Conservation (phyloP, 2,329 filamentous ascomycete genomes). For the Chrysosporium keratinophilum region DNA sequence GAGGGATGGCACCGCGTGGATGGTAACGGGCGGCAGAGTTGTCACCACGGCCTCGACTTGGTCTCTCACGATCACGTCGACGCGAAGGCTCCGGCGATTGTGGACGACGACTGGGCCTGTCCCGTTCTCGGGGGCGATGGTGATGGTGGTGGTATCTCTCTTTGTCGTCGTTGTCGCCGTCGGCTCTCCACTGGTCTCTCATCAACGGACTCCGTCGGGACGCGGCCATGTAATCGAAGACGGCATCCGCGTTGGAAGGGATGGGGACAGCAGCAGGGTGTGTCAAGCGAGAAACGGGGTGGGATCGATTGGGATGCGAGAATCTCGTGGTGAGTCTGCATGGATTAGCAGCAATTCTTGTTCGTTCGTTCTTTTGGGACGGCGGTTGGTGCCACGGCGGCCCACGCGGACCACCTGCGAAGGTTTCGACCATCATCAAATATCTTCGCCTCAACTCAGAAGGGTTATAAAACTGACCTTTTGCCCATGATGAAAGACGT, state of each 20-base stretch:
- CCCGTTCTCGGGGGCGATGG: conserved; percentile 21
- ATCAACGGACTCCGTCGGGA: conserved; percentile 41
- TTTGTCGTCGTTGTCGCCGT: conserved; percentile 31
- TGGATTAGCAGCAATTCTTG: conserved; percentile 14
- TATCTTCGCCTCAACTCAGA: no score
- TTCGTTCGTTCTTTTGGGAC: conserved; percentile 10
- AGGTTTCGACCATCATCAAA: background rate
- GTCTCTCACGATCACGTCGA: conserved; percentile 25
- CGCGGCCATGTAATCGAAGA: conserved; percentile 40
- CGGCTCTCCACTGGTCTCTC: conserved; percentile 42
- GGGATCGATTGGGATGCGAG: background rate
- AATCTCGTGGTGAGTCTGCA: conserved; percentile 5
- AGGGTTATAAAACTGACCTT: no score
- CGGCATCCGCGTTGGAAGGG: conserved; percentile 30
- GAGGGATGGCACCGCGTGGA: conserved; percentile 18
- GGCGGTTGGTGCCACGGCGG: conserved; percentile 15
- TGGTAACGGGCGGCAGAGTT: conserved; percentile 22
- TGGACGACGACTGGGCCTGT: conserved; percentile 30
- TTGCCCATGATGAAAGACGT: no score
- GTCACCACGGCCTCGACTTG: conserved; percentile 23
- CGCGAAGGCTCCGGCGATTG: conserved; percentile 31
- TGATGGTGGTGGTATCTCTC: conserved; percentile 28
- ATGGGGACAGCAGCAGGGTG: background rate
- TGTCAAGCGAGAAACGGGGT: background rate
- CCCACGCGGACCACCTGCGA: conserved; percentile 13